These are phyloP conservation scores for Eucalyptus viminalis DNA, from an alignment of 345 rosid genomes.

Conservation along the genomic window DNA sequence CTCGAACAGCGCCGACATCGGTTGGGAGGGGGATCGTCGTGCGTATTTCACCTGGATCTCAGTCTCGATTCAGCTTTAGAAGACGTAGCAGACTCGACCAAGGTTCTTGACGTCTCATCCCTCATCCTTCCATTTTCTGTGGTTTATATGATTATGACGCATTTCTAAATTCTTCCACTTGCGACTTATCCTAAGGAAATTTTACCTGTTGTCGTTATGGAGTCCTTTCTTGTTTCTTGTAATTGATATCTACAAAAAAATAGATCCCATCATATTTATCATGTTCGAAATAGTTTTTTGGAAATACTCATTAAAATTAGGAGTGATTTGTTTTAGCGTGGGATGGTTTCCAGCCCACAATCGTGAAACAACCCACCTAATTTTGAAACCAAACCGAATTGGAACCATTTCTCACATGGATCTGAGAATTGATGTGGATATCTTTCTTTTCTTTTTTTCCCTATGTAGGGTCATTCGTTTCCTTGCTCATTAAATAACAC, in stretches of 20 bases:
- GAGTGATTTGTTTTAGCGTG: no score
- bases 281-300: fast-evolving
- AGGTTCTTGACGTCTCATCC: not conserved
- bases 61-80: not conserved
- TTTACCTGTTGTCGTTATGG: not conserved
- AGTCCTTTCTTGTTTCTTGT: not conserved
- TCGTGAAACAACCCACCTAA: no score
- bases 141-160: not conserved
- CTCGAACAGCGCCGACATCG: not conserved
- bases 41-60: not conserved
- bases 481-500: not conserved
- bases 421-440: no score
- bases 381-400: no score
- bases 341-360: no score
- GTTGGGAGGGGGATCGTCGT: not conserved
- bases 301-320: not conserved
- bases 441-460: no score
- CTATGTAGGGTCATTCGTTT: no score
- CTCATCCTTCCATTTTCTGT: not conserved
- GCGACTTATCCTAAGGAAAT: not conserved
- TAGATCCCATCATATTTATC: no score
- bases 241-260: no score
- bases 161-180: not conserved
- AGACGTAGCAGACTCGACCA: not conserved
- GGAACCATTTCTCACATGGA: no score